A percentile compares a stretch with the other conserved stretches of the same genome.
Evolutionary conservation across 148 eudicot species (phyloP).

Genomic region (Spergularia bocconei): DNA sequence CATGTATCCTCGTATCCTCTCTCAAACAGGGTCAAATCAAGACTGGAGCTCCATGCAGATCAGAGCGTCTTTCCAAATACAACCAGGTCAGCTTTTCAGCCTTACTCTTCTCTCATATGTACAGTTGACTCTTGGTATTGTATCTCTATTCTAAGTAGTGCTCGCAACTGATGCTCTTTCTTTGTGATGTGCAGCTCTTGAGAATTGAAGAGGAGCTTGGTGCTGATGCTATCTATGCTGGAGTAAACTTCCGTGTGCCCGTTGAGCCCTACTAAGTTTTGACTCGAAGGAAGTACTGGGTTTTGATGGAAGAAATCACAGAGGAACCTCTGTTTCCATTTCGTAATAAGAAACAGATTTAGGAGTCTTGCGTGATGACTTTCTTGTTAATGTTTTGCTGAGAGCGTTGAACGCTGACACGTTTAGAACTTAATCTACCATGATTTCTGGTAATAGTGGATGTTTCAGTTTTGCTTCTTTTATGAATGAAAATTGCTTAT

Average conservation of each 20-base stretch:
- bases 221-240: constrained; percentile 86
- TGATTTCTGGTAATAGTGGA: neutral
- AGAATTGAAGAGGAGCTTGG: constrained; percentile 99
- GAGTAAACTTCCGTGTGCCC: constrained; percentile 77
- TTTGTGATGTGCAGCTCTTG: constrained; percentile 47
- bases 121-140: neutral
- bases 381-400: constrained; percentile 15
- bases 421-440: neutral
- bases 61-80: constrained; percentile 82
- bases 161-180: constrained; percentile 3
- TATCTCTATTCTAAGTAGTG: neutral
- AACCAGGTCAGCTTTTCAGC: constrained; percentile 49
- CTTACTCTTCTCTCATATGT: neutral
- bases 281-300: neutral
- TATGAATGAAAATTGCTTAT: neutral
- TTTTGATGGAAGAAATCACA: constrained; percentile 8
- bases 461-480: constrained; percentile 2
- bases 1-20: neutral
- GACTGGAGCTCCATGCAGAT: constrained; percentile 84
- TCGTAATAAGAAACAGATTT: constrained; percentile 7
- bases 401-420: constrained; percentile 8
- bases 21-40: constrained; percentile 69
- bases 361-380: neutral
- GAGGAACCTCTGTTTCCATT: constrained; percentile 3
- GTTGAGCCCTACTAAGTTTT: constrained; percentile 78